phyloP scores from a whole-genome alignment of 2,329 filamentous ascomycete genomes.

The Geosmithia morbida region DNA sequence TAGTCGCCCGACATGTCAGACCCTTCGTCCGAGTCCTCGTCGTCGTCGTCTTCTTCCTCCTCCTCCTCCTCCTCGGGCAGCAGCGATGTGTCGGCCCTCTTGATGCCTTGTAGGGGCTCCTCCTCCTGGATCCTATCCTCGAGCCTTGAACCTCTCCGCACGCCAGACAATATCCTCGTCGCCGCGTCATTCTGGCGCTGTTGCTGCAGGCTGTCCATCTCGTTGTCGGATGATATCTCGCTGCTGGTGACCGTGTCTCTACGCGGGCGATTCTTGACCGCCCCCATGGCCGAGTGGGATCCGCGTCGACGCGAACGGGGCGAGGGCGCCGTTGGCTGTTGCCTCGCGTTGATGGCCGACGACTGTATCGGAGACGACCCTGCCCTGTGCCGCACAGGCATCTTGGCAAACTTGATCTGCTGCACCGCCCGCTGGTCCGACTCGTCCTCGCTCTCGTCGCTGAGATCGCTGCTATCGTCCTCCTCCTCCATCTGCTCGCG shows the following conservation, averaged over 20 bases:
- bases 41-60: slow-evolving; percentile 45
- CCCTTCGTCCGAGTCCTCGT: slow-evolving; percentile 45
- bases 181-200: slow-evolving; percentile 46
- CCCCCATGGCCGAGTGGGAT: slow-evolving; percentile 58
- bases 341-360: slow-evolving; percentile 32
- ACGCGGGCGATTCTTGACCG: slow-evolving; percentile 52
- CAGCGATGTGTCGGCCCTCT: slow-evolving; percentile 31
- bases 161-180: slow-evolving; percentile 13
- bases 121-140: slow-evolving; percentile 24
- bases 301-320: slow-evolving; percentile 42
- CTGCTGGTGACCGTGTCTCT: slow-evolving; percentile 70
- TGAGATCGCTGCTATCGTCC: slow-evolving; percentile 73
- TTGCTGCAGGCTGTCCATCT: slow-evolving; percentile 53
- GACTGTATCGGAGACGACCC: slow-evolving; percentile 76
- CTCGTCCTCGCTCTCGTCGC: slow-evolving; percentile 73
- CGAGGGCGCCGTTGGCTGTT: slow-evolving; percentile 21
- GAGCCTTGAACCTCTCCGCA: slow-evolving; percentile 10
- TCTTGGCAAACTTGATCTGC: slow-evolving; percentile 91
- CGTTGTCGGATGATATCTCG: slow-evolving; percentile 72
- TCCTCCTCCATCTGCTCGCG: slow-evolving; percentile 72
- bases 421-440: slow-evolving; percentile 63
- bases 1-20: slow-evolving; percentile 53
- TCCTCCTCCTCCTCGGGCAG: slow-evolving; percentile 43
- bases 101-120: slow-evolving; percentile 21
- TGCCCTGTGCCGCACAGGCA: slow-evolving; percentile 75